Conservation (phyloP, 2,329 filamentous ascomycete genomes). For the Torrubiella hemipterigena region DNA sequence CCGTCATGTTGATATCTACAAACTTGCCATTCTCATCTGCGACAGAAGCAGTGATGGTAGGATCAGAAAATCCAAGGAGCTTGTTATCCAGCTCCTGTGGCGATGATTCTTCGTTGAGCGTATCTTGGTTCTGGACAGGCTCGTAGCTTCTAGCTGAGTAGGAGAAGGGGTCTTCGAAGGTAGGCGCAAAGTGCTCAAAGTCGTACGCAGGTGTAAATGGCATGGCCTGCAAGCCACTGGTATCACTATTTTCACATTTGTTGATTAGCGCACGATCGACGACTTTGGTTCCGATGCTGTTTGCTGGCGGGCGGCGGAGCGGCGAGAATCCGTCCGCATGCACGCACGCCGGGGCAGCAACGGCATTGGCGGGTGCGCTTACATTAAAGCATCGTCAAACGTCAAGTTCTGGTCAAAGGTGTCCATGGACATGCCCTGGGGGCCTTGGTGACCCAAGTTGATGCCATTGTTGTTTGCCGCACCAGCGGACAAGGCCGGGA, state of each 20-base stretch:
- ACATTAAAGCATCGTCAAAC: conserved; percentile 48
- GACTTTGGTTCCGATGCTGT: conserved; percentile 1
- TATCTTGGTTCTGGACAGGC: conserved; percentile 27
- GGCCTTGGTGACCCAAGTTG: conserved; percentile 27
- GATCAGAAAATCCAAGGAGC: conserved; percentile 61
- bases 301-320: too few relatives aligned
- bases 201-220: conserved; percentile 50
- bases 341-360: too few relatives aligned
- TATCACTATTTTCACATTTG: conserved; percentile 21
- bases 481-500: conserved; percentile 36
- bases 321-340: too few relatives aligned
- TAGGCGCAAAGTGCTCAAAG: conserved; percentile 46
- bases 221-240: conserved; percentile 20
- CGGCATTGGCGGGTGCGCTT: conserved; percentile 21
- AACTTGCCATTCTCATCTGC: conserved; percentile 54
- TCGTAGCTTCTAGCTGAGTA: conserved; percentile 40
- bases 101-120: conserved; percentile 33
- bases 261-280: conserved; percentile 10
- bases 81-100: conserved; percentile 53
- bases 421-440: conserved; percentile 31
- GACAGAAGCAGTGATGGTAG: conserved; percentile 46
- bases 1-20: conserved; percentile 54
- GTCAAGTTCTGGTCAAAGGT: conserved; percentile 38
- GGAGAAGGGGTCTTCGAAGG: conserved; percentile 55
- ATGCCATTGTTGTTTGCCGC: conserved; percentile 32